Conservation (phyloP, 306 rosid species). For the Crotalaria pallida region DNA sequence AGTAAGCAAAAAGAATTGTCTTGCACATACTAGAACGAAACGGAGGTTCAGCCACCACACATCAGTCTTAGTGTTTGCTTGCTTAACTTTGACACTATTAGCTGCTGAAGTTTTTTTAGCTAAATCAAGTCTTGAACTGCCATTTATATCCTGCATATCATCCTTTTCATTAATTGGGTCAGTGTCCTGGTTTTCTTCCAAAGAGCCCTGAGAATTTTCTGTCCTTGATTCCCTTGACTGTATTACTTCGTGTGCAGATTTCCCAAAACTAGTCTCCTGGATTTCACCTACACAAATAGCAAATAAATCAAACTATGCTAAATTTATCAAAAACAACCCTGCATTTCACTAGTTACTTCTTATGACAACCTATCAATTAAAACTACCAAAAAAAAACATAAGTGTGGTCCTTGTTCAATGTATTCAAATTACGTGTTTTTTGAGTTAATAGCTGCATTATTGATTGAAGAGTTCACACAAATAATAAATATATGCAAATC, state of each 20-base stretch:
- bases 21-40: slow-evolving; percentile 68
- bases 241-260: slow-evolving; percentile 36
- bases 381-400: background rate
- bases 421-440: too few relatives aligned
- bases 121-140: slow-evolving; percentile 33
- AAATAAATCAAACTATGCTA: slow-evolving; percentile 22
- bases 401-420: background rate
- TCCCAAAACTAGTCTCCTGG: slow-evolving; percentile 30
- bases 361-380: background rate
- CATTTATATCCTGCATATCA: slow-evolving; percentile 19
- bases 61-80: slow-evolving; percentile 36
- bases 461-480: background rate
- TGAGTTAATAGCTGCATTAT: background rate
- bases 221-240: slow-evolving; percentile 24
- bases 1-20: background rate
- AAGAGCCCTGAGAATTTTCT: slow-evolving; percentile 14
- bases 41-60: slow-evolving; percentile 76
- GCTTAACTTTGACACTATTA: slow-evolving; percentile 24
- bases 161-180: slow-evolving; percentile 19
- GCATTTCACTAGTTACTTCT: slow-evolving; percentile 10
- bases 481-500: slow-evolving; percentile 12
- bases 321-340: slow-evolving; percentile 17
- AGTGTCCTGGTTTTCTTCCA: slow-evolving; percentile 25
- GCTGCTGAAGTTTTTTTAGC: slow-evolving; percentile 23
- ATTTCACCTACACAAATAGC: slow-evolving; percentile 51